Evolutionary conservation across 1,284 basidiomycete genomes (phyloP).

Genomic region (Moesziomyces aphidis): DNA sequence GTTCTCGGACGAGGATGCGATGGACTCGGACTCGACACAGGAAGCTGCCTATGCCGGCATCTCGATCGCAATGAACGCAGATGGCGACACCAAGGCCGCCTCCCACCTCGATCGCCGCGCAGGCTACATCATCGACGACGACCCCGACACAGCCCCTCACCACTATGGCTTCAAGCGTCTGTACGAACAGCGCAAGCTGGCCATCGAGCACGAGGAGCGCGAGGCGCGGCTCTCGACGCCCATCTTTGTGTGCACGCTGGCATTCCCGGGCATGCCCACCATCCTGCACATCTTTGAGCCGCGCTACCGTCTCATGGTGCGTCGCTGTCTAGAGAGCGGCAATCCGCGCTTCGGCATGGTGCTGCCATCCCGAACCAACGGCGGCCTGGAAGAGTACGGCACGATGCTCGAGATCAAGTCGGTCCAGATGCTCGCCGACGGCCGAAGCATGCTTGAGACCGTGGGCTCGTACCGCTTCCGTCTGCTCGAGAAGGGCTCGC

Average conservation of each 20-base stretch:
- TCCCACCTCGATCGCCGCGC: background rate
- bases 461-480: constrained; percentile 86
- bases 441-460: constrained; percentile 88
- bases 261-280: constrained; percentile 89
- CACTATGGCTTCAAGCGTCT: constrained; percentile 47
- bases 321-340: constrained; percentile 83
- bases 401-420: constrained; percentile 91
- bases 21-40: constrained; percentile 34
- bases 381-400: constrained; percentile 77
- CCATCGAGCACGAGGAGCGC: constrained; percentile 80
- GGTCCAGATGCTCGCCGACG: constrained; percentile 88
- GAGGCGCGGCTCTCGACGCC: constrained; percentile 84
- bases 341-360: constrained; percentile 88
- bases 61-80: constrained; percentile 15
- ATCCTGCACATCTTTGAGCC: constrained; percentile 93
- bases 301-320: constrained; percentile 88
- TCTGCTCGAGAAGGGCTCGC: constrained; percentile 77
- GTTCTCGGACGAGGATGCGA: constrained; percentile 37
- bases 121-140: constrained; percentile 36
- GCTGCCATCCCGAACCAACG: constrained; percentile 73
- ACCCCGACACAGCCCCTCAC: constrained; percentile 34
- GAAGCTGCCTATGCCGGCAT: constrained; percentile 30
- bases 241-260: constrained; percentile 88
- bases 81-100: background rate
- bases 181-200: constrained; percentile 73